Conservation (phyloP, 2,329 filamentous ascomycete species). For the Colletotrichum tamarilloi region DNA sequence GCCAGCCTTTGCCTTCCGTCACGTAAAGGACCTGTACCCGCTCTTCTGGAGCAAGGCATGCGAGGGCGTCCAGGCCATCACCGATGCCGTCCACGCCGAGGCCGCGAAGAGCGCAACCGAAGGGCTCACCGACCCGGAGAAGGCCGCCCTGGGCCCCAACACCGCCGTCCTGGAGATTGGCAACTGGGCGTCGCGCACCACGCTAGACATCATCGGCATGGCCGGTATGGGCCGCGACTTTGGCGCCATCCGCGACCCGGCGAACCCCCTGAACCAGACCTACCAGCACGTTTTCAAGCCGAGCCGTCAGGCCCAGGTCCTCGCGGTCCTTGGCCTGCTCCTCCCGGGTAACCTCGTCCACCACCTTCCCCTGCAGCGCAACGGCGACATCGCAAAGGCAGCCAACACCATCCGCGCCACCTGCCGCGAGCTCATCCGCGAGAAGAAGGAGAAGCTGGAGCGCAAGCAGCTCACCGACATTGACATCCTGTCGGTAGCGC, state of each 20-base stretch:
- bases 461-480: slow-evolving; percentile 63
- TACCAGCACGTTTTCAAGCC: slow-evolving; percentile 69
- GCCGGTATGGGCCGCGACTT: slow-evolving; percentile 81
- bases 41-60: slow-evolving; percentile 83
- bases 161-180: slow-evolving; percentile 61
- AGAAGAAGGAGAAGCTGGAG: slow-evolving; percentile 70
- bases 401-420: slow-evolving; percentile 70
- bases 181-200: slow-evolving; percentile 73
- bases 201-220: slow-evolving; percentile 80
- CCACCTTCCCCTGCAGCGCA: slow-evolving; percentile 76
- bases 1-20: slow-evolving; percentile 87
- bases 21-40: slow-evolving; percentile 86
- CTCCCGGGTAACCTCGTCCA: slow-evolving; percentile 71
- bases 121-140: slow-evolving; percentile 40
- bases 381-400: slow-evolving; percentile 70
- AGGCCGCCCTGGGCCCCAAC: slow-evolving; percentile 37
- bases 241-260: slow-evolving; percentile 69
- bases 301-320: slow-evolving; percentile 59
- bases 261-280: slow-evolving; percentile 67
- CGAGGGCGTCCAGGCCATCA: slow-evolving; percentile 74
- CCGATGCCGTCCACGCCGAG: slow-evolving; percentile 46
- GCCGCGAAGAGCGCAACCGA: slow-evolving; percentile 47
- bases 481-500: slow-evolving; percentile 85
- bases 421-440: slow-evolving; percentile 74
- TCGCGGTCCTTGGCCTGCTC: slow-evolving; percentile 70